A percentile compares a stretch with the other conserved stretches of the same genome.
Evolutionary conservation across 352 stramenopile genomes (phyloP).

Genomic region (Phytophthora aleatoria): DNA sequence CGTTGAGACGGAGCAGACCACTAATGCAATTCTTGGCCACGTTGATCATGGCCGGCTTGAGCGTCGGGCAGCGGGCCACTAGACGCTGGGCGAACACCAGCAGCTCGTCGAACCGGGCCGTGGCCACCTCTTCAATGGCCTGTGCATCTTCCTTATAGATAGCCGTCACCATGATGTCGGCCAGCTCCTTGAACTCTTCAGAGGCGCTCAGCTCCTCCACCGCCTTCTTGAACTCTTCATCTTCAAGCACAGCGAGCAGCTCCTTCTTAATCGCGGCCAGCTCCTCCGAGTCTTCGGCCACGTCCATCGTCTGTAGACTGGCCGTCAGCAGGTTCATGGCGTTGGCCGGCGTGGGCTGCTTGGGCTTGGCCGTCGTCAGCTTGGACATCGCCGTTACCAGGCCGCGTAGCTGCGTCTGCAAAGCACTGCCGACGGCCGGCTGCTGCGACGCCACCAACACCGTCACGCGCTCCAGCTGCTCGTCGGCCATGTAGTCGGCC

Average conservation of each 20-base stretch:
- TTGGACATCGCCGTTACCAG: slow-evolving; percentile 62
- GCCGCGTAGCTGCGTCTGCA: slow-evolving; percentile 49
- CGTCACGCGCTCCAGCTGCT: slow-evolving; percentile 37
- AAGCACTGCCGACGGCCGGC: slow-evolving; percentile 10
- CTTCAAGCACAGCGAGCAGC: slow-evolving; percentile 44
- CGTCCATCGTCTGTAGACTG: slow-evolving; percentile 49
- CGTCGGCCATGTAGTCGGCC: slow-evolving; percentile 58
- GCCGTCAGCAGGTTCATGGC: slow-evolving; percentile 46
- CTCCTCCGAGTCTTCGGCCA: slow-evolving; percentile 44
- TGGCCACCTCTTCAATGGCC: slow-evolving; percentile 41
- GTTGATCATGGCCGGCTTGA: slow-evolving; percentile 51
- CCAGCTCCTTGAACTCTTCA: slow-evolving; percentile 47
- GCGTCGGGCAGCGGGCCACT: slow-evolving; percentile 40
- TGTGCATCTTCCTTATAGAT: slow-evolving; percentile 40
- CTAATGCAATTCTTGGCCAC: slow-evolving; percentile 48
- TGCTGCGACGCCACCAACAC: slow-evolving; percentile 35
- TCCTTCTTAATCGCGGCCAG: slow-evolving; percentile 51
- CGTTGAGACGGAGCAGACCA: slow-evolving; percentile 43
- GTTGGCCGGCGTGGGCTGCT: slow-evolving; percentile 44
- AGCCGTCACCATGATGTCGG: slow-evolving; percentile 32
- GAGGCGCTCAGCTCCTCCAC: slow-evolving; percentile 40
- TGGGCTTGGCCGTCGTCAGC: slow-evolving; percentile 45
- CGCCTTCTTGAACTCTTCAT: slow-evolving; percentile 35
- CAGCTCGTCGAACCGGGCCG: slow-evolving; percentile 38
- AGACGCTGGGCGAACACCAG: slow-evolving; percentile 49